phyloP scores from a whole-genome alignment of 2,329 filamentous ascomycete species.

The Aspergillus quadricinctus region DNA sequence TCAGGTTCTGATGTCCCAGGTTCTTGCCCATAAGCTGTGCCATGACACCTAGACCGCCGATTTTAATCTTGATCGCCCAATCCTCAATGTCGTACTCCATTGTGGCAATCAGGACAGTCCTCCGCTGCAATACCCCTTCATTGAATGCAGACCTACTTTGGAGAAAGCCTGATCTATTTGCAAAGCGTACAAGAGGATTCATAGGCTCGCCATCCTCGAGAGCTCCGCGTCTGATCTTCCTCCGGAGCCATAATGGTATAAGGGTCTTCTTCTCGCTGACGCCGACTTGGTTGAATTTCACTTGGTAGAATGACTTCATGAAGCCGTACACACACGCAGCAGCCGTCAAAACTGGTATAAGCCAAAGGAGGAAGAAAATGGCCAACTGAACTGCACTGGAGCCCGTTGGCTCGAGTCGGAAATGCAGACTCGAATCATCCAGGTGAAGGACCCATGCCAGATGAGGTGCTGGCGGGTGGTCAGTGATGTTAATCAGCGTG shows the following conservation, averaged over 20 bases:
- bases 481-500: constrained; percentile 57
- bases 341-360: constrained; percentile 51
- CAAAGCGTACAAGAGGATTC: constrained; percentile 32
- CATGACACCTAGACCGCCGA: constrained; percentile 67
- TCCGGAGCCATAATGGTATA: constrained; percentile 33
- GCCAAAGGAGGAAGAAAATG: constrained; percentile 51
- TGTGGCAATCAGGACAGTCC: constrained; percentile 63
- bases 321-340: constrained; percentile 52
- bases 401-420: constrained; percentile 51
- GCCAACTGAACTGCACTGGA: constrained; percentile 51
- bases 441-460: constrained; percentile 54
- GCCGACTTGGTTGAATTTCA: constrained; percentile 60
- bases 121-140: constrained; percentile 30
- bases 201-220: constrained; percentile 23
- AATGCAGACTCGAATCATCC: constrained; percentile 52
- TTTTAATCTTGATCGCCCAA: constrained; percentile 68
- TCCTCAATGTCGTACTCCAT: constrained; percentile 71
- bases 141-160: constrained; percentile 34
- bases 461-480: constrained; percentile 50
- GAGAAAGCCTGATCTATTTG: constrained; percentile 34
- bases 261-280: constrained; percentile 47
- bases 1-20: constrained; percentile 59
- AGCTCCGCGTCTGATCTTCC: constrained; percentile 29
- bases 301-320: constrained; percentile 58
- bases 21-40: constrained; percentile 65